These are phyloP conservation scores for Citrus inodora DNA, from an alignment of 345 rosid species.

Conservation along the genomic window DNA sequence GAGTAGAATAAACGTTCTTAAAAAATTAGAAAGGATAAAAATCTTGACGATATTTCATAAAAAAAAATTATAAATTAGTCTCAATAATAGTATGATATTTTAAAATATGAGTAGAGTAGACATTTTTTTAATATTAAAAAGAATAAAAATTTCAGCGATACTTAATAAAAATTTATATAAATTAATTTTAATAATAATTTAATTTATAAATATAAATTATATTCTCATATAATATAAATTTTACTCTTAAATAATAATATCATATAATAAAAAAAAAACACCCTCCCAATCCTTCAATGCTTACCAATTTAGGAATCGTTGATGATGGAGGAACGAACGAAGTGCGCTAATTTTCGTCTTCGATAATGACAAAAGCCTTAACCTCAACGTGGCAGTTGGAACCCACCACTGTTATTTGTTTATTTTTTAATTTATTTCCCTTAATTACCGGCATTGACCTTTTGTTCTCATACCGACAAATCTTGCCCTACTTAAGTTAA, in stretches of 20 bases:
- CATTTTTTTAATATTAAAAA: rapidly evolving
- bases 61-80: too few relatives aligned
- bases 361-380: not conserved
- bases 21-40: rapidly evolving
- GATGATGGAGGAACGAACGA: not conserved
- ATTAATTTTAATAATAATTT: too few relatives aligned
- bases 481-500: too few relatives aligned
- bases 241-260: too few relatives aligned
- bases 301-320: not conserved
- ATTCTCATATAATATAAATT: too few relatives aligned
- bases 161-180: too few relatives aligned
- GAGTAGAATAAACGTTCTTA: rapidly evolving
- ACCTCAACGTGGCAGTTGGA: not conserved
- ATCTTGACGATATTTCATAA: rapidly evolving
- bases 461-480: too few relatives aligned
- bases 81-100: rapidly evolving
- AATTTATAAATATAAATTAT: too few relatives aligned
- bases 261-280: too few relatives aligned
- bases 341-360: not conserved
- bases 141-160: rapidly evolving
- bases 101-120: rapidly evolving
- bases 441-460: not conserved
- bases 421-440: not conserved
- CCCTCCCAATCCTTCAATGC: not conserved
- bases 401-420: not conserved